A percentile compares a stretch with the other conserved stretches of the same genome.
Conservation (phyloP, 345 rosid genomes). For the Citrus hindsii region DNA sequence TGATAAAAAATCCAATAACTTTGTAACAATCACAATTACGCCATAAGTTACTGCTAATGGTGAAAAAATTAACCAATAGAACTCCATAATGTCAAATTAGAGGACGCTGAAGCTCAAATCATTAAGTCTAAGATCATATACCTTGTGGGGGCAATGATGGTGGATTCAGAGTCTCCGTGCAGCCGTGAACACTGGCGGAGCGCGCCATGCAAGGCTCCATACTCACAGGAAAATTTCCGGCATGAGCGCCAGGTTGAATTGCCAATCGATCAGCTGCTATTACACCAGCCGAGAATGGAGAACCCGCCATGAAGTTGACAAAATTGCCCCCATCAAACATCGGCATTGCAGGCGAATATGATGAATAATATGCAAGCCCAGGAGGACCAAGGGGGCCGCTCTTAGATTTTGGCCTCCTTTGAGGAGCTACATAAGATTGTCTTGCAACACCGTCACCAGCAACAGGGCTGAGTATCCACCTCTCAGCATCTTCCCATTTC, state of each 20-base stretch:
- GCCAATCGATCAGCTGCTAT: slow-evolving; percentile 48
- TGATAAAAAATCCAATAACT: neutral
- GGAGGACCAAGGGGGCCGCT: slow-evolving; percentile 99
- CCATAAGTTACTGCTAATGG: neutral
- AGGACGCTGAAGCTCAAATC: neutral
- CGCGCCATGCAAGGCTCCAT: slow-evolving; percentile 78
- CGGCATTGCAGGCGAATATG: slow-evolving; percentile 73
- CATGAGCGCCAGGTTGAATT: slow-evolving; percentile 32
- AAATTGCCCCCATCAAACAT: slow-evolving; percentile 51
- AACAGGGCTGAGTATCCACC: slow-evolving; percentile 97
- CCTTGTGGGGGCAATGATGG: slow-evolving; percentile 46
- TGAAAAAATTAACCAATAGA: neutral
- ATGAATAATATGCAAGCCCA: slow-evolving; percentile 65
- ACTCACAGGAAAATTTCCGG: slow-evolving; percentile 40
- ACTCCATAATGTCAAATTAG: neutral
- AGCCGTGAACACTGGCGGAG: slow-evolving; percentile 90
- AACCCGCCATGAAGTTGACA: slow-evolving; percentile 46
- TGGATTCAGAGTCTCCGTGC: slow-evolving; percentile 54
- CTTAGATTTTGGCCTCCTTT: slow-evolving; percentile 82
- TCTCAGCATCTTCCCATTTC: slow-evolving; percentile 99
- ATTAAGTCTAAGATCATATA: slow-evolving; percentile 8
- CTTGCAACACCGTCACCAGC: slow-evolving; percentile 55
- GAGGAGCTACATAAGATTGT: slow-evolving; percentile 46
- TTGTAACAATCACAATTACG: neutral
- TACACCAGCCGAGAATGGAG: slow-evolving; percentile 79